Base-by-base conservation (phyloP, 192 early-diverging fungal species). In the Helicostylum pulchrum region DNA sequence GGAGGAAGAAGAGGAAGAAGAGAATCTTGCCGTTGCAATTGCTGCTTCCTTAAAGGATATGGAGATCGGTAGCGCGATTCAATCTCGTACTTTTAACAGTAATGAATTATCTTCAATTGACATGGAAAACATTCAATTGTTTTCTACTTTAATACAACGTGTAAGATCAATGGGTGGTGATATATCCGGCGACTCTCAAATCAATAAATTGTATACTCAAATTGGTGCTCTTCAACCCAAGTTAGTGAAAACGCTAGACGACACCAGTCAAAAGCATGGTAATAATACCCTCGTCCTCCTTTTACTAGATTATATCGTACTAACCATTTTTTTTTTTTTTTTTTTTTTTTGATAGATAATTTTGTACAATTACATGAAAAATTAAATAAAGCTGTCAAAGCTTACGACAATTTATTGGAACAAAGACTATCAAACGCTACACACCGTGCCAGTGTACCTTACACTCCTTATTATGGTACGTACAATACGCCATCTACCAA, bases 351-450 rank as follows among this genome's bases (percentile, higher is more conserved):
- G 10, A 3, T 47, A 74, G 67, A 63, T n/a, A 64, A 34, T 1
- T 76, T 92, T 50, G 81, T 87, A 46, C 88, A 93, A 44, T 77
- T 95, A 50, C 88, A 92, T 63, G 88, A 91, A 53, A 91, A 93
- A 64, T 78, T 99, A 20, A 77, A 87, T 42, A 80, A 80, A n/a
- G 93, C 92, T 19, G 79, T 91, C 19, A 88, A 84, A 68, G 83
- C 88, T 47, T 99, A 97, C 57, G 95, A 99, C 70, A 83, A 84
- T 51, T 68, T 99, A 51, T 70, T 99, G 53, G 89, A 94, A 61
- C 87, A 90, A 68, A 79, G 84, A 14, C 75, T 91, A 55, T 14
- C 61, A 21, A 17, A 36, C 12, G 20, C 61, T 51, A 19, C 17
- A 20, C 74, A 71, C 1, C 56, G 50, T 14, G 48, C 72, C 15